A percentile compares a stretch with the other conserved stretches of the same genome.
Conservation (phyloP, 1,284 basidiomycete genomes). For the Marasmius sp. region DNA sequence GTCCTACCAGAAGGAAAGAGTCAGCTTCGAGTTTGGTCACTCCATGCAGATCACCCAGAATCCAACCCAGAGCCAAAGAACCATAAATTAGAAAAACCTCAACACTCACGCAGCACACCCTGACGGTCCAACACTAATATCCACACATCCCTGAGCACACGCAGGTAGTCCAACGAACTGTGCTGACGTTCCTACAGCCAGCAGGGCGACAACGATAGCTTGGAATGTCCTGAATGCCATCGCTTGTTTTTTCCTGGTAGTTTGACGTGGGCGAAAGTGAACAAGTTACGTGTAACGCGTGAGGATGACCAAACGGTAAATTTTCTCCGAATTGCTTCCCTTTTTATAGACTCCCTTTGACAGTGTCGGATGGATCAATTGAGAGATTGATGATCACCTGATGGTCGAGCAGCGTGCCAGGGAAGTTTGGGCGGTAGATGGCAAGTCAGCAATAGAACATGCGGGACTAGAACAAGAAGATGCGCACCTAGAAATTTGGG, state of each 20-base stretch:
- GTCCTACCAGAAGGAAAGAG: background rate
- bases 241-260: background rate
- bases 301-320: too few species aligned
- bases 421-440: too few species aligned
- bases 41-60: background rate
- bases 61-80: background rate
- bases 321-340: too few species aligned
- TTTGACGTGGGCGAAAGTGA: too few species aligned
- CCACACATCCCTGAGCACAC: background rate
- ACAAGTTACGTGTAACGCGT: too few species aligned
- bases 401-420: too few species aligned
- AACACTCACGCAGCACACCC: background rate
- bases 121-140: background rate
- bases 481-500: too few species aligned
- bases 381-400: too few species aligned
- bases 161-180: background rate
- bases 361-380: too few species aligned
- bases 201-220: background rate
- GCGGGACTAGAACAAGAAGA: too few species aligned
- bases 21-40: background rate
- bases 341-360: too few species aligned
- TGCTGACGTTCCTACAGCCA: background rate
- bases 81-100: background rate
- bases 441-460: too few species aligned
- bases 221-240: background rate